phyloP scores from a whole-genome alignment of 2,329 filamentous ascomycete genomes.

The Parastagonospora avenae region DNA sequence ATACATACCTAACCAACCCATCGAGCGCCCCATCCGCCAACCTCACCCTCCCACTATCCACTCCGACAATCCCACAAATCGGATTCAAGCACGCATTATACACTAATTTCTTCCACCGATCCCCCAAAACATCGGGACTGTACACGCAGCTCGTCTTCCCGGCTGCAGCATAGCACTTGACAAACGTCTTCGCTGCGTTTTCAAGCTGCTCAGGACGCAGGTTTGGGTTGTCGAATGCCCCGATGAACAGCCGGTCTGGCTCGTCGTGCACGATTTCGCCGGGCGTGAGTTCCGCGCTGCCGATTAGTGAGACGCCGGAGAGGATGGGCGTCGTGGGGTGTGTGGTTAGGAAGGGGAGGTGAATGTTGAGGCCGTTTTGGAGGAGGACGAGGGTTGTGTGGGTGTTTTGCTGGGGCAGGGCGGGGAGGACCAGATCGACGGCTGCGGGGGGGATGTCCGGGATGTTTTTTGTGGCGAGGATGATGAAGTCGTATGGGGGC shows the following conservation, averaged over 20 bases:
- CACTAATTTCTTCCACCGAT: constrained; percentile 59
- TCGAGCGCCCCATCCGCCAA: constrained; percentile 53
- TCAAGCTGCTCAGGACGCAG: constrained; percentile 27
- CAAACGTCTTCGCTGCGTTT: constrained; percentile 50
- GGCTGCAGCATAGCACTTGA: constrained; percentile 54
- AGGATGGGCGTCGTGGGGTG: constrained; percentile 61
- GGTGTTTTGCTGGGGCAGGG: constrained; percentile 54
- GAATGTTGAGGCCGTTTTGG: constrained; percentile 69
- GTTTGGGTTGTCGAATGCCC: constrained; percentile 53
- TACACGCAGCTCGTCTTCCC: constrained; percentile 53
- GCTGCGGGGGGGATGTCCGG: constrained; percentile 59
- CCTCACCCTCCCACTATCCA: constrained; percentile 59
- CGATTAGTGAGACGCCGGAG: constrained; percentile 60
- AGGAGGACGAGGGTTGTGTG: constrained; percentile 62
- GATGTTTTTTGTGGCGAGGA: constrained; percentile 64
- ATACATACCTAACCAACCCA: too few relatives aligned
- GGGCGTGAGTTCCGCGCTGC: constrained; percentile 54
- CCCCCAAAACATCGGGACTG: constrained; percentile 50
- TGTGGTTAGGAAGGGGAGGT: constrained; percentile 56
- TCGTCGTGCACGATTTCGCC: constrained; percentile 61
- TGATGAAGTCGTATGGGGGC: constrained; percentile 59
- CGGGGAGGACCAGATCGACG: constrained; percentile 57
- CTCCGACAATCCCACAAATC: constrained; percentile 56
- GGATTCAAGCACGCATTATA: constrained; percentile 60
- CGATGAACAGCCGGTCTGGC: constrained; percentile 57